Percentiles rank a stretch among this genome's conserved stretches.
Conservation (phyloP, 371 early-diverging fungal genomes). For the Circinella umbellata region DNA sequence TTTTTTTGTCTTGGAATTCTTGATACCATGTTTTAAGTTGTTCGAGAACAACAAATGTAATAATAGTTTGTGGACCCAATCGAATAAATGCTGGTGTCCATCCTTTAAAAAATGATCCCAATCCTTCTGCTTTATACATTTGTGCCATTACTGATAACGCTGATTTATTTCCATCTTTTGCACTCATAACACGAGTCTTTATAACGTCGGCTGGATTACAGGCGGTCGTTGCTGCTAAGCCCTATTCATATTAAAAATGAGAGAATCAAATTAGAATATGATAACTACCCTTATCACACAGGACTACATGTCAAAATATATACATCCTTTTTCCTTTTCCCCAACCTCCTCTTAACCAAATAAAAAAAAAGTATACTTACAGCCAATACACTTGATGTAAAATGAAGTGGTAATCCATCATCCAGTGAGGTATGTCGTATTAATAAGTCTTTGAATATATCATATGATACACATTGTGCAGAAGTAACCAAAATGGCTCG, state of each 20-base stretch:
- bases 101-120: conserved; percentile 72
- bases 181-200: conserved; percentile 75
- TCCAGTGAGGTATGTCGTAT: conserved; percentile 43
- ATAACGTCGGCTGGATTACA: conserved; percentile 73
- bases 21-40: conserved; percentile 54
- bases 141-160: conserved; percentile 54
- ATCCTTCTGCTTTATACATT: conserved; percentile 66
- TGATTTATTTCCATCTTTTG: conserved; percentile 21
- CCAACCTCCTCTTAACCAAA: neutral
- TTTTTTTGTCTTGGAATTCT: neutral
- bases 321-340: too few relatives aligned
- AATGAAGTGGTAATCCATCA: conserved; percentile 70
- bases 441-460: conserved; percentile 60
- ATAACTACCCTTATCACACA: neutral
- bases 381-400: conserved; percentile 76
- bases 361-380: conserved; percentile 42
- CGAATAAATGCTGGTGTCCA: conserved; percentile 71
- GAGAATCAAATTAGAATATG: neutral
- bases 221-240: conserved; percentile 74
- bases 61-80: conserved; percentile 72
- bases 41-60: conserved; percentile 72
- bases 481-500: conserved; percentile 72
- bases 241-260: conserved; percentile 23
- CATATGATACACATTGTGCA: conserved; percentile 66
- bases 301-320: neutral